phyloP scores from a whole-genome alignment of 768 basidiomycete genomes.

The Naganishia vaughanmartiniae region DNA sequence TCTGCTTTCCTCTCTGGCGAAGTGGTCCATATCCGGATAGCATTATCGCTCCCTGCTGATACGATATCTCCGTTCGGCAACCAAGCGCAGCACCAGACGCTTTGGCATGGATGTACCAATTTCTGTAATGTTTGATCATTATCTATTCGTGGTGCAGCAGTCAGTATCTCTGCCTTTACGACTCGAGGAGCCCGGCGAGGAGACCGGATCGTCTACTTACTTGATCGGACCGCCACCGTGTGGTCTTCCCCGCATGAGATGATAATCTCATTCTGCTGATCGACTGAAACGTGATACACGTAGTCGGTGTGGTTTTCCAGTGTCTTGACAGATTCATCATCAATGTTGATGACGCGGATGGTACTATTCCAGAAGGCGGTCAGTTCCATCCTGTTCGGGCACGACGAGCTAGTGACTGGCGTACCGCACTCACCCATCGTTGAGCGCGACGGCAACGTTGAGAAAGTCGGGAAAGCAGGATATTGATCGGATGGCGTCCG shows the following conservation, averaged over 20 bases:
- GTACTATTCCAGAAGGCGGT: conserved; percentile 25
- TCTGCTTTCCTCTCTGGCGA: conserved; percentile 33
- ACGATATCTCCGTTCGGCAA: conserved; percentile 48
- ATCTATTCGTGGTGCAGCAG: conserved; percentile 28
- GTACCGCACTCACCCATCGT: conserved; percentile 42
- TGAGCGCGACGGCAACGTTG: conserved; percentile 39
- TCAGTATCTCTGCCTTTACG: neutral
- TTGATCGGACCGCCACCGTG: conserved; percentile 24
- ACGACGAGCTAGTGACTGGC: neutral
- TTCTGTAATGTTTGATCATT: conserved; percentile 30
- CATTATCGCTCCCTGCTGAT: conserved; percentile 45
- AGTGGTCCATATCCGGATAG: conserved; percentile 41
- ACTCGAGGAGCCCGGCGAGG: neutral
- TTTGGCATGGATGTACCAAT: conserved; percentile 47
- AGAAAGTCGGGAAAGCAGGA: conserved; percentile 33
- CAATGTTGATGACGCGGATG: conserved; percentile 38
- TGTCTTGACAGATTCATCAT: conserved; percentile 33
- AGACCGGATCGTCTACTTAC: conserved; percentile 16
- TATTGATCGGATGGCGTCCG: conserved; percentile 42
- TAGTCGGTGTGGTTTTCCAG: conserved; percentile 45
- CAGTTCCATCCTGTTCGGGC: neutral
- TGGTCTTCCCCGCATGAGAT: conserved; percentile 49
- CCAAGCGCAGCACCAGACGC: conserved; percentile 46
- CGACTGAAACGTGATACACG: conserved; percentile 39
- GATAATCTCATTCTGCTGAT: conserved; percentile 11